Percentiles rank a stretch among this genome's conserved stretches.
Evolutionary conservation across 306 rosid genomes (phyloP).

Genomic region (Herpetospermum pedunculosum): DNA sequence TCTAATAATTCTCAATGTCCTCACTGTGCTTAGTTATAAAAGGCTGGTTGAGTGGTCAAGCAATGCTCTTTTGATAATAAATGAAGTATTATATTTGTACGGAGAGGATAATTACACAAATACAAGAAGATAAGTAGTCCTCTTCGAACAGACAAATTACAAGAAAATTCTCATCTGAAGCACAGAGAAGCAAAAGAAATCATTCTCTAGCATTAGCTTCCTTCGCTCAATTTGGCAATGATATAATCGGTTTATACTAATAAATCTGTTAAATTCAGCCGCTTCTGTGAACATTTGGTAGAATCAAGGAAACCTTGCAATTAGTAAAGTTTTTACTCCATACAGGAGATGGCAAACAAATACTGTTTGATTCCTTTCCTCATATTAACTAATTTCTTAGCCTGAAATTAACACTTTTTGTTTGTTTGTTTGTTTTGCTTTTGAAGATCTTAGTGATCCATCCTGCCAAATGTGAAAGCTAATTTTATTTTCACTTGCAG

Average conservation of each 20-base stretch:
- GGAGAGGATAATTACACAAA: background rate
- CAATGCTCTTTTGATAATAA: background rate
- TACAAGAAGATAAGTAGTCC: background rate
- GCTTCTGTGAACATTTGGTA: background rate
- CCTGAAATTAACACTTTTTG: background rate
- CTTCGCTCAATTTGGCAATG: background rate
- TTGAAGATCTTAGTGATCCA: background rate
- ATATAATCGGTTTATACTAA: background rate
- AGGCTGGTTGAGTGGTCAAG: background rate
- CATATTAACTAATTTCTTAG: background rate
- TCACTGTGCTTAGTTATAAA: background rate
- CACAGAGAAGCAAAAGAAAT: background rate
- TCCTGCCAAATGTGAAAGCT: background rate
- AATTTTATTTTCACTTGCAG: slow-evolving; percentile 30
- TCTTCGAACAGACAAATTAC: background rate
- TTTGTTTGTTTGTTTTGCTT: background rate
- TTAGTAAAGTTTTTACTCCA: background rate
- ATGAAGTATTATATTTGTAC: background rate
- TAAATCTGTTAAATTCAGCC: background rate
- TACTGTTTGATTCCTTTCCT: background rate
- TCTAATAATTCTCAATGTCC: background rate
- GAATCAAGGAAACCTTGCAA: background rate
- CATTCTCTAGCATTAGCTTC: background rate
- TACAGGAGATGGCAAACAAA: background rate
- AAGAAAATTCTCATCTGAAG: background rate